Conservation (phyloP, 2,329 filamentous ascomycete genomes). For the Boeremia exigua region DNA sequence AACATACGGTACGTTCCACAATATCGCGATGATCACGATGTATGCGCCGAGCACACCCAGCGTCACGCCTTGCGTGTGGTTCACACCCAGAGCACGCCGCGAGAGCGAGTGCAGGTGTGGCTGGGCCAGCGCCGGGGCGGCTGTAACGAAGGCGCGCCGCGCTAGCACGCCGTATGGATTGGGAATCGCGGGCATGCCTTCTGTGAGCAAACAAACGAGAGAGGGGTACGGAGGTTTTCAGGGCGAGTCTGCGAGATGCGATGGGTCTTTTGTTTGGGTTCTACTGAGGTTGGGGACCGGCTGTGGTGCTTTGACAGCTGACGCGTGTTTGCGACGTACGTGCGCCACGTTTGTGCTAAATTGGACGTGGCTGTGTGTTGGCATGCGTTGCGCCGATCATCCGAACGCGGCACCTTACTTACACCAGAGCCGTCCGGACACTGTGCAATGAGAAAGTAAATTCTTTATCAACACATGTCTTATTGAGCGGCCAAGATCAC, state of each 20-base stretch:
- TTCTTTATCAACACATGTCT: no score
- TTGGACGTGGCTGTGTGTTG: conserved; percentile 16
- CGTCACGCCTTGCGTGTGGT: conserved; percentile 73
- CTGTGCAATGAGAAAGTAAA: neutral
- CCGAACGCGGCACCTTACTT: neutral
- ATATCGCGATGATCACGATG: conserved; percentile 73
- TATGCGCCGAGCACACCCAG: conserved; percentile 75
- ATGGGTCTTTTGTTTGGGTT: neutral
- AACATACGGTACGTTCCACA: conserved; percentile 83
- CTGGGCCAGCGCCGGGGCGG: conserved; percentile 34
- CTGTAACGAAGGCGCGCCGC: conserved; percentile 33
- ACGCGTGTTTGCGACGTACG: conserved; percentile 16
- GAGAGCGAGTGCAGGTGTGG: conserved; percentile 52
- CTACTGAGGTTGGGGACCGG: conserved; percentile 11
- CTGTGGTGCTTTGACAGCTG: conserved; percentile 16
- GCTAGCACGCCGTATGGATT: conserved; percentile 33
- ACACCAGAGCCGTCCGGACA: neutral
- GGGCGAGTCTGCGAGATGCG: no score
- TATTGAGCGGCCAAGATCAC: no score
- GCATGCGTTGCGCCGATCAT: conserved; percentile 7
- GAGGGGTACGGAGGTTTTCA: no score
- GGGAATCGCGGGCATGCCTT: conserved; percentile 33
- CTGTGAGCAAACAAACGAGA: neutral
- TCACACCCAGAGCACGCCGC: conserved; percentile 65
- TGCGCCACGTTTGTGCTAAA: conserved; percentile 31